phyloP scores from a whole-genome alignment of 805 yeast species.

The Pachysolen tannophilus region DNA sequence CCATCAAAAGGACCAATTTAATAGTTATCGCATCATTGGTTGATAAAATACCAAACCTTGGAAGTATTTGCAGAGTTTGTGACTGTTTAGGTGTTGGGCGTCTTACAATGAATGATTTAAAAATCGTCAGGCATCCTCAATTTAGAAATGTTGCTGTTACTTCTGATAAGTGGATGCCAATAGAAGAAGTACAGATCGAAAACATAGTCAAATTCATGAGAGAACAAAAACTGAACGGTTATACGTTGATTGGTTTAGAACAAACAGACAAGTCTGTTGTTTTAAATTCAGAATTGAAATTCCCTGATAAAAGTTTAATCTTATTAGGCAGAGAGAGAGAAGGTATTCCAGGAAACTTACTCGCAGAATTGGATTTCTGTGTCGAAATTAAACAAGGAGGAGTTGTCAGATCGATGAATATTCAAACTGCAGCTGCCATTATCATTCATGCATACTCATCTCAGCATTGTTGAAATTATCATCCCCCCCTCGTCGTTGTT shows the following conservation, averaged over 20 bases:
- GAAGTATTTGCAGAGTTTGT: slow-evolving; percentile 88
- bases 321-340: slow-evolving; percentile 82
- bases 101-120: slow-evolving; percentile 66
- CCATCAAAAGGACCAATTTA: slow-evolving; percentile 64
- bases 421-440: slow-evolving; percentile 94
- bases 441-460: slow-evolving; percentile 83
- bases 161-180: slow-evolving; percentile 95
- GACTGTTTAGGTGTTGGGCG: slow-evolving; percentile 88
- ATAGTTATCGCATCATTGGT: slow-evolving; percentile 89
- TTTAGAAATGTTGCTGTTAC: slow-evolving; percentile 89
- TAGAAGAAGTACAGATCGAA: slow-evolving; percentile 61
- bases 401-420: slow-evolving; percentile 89
- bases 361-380: slow-evolving; percentile 78
- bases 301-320: slow-evolving; percentile 74
- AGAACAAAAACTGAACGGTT: slow-evolving; percentile 62
- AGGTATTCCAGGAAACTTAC: slow-evolving; percentile 82
- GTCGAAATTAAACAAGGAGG: slow-evolving; percentile 91
- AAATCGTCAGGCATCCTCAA: slow-evolving; percentile 54
- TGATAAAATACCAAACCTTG: slow-evolving; percentile 87
- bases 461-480: slow-evolving; percentile 41
- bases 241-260: slow-evolving; percentile 81
- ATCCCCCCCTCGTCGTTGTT: too few relatives aligned
- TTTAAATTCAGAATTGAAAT: slow-evolving; percentile 51
- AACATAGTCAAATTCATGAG: slow-evolving; percentile 50
- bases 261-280: slow-evolving; percentile 88